A percentile compares a stretch with the other conserved stretches of the same genome.
phyloP scores from a whole-genome alignment of 257 asterid genomes.

The Salvia rosmarinus region DNA sequence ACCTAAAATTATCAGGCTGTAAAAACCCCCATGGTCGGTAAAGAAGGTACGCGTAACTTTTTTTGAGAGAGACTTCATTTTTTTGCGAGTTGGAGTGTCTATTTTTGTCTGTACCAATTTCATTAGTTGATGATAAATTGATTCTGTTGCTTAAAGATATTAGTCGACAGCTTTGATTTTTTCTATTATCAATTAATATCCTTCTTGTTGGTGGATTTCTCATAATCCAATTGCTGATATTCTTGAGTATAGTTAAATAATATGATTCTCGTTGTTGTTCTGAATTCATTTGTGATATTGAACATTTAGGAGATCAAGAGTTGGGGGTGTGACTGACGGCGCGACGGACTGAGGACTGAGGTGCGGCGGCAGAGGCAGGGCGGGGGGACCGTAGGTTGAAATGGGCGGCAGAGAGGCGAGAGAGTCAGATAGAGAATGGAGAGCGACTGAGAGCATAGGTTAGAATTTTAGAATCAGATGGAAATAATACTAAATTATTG shows the following conservation, averaged over 20 bases:
- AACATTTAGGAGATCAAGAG: too few species aligned
- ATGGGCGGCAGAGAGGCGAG: too few species aligned
- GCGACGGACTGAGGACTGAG: too few species aligned
- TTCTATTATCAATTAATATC: background rate
- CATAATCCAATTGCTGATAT: slow-evolving; percentile 10
- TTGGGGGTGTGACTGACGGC: too few species aligned
- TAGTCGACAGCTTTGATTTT: background rate
- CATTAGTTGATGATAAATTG: background rate
- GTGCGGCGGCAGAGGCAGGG: too few species aligned
- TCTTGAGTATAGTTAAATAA: background rate
- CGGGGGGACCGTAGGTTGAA: too few species aligned
- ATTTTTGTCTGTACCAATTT: background rate
- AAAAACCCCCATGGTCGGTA: slow-evolving; percentile 44
- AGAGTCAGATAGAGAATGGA: too few species aligned
- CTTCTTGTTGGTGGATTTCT: slow-evolving; percentile 1
- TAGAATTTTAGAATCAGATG: too few species aligned
- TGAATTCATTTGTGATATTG: background rate
- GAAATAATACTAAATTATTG: too few species aligned
- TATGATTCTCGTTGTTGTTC: background rate
- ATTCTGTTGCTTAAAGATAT: background rate
- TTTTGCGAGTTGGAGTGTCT: background rate
- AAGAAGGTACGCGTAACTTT: slow-evolving; percentile 41
- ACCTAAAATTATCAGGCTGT: too few species aligned
- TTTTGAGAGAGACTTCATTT: background rate
- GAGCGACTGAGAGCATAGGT: too few species aligned